Conservation (phyloP, 2,329 filamentous ascomycete genomes). For the Chaetothyriales sp. region DNA sequence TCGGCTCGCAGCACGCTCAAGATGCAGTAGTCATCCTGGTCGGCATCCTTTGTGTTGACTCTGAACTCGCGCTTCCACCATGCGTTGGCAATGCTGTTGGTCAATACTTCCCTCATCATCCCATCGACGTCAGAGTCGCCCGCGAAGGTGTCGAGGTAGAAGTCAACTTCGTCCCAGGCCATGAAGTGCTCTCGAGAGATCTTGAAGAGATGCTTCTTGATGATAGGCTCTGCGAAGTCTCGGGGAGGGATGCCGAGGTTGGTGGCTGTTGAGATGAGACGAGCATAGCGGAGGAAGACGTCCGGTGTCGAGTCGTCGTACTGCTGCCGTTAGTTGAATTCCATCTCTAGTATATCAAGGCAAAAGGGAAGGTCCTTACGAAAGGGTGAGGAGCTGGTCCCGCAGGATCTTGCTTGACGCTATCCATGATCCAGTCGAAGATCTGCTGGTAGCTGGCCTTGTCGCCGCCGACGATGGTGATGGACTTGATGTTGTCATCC, state of each 20-base stretch:
- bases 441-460: slow-evolving; percentile 6
- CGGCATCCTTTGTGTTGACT: slow-evolving; percentile 4
- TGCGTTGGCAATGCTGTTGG: slow-evolving; percentile 9
- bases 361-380: not conserved
- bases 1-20: slow-evolving; percentile 6
- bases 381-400: not conserved
- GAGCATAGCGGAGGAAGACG: slow-evolving; percentile 8
- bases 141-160: slow-evolving; percentile 6
- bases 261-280: slow-evolving; percentile 6
- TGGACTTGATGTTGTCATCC: slow-evolving; percentile 12
- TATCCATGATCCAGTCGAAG: slow-evolving; percentile 10
- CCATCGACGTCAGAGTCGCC: not conserved
- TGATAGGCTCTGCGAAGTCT: slow-evolving; percentile 8
- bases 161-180: slow-evolving; percentile 12
- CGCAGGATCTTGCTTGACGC: slow-evolving; percentile 9
- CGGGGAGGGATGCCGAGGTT: slow-evolving; percentile 10
- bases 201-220: slow-evolving; percentile 7
- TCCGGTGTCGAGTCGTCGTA: slow-evolving; percentile 5
- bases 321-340: slow-evolving; percentile 1
- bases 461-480: slow-evolving; percentile 9
- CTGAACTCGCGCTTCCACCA: slow-evolving; percentile 7
- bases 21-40: slow-evolving; percentile 8
- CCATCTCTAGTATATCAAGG: too few relatives aligned
- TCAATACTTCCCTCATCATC: slow-evolving; percentile 7
- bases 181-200: slow-evolving; percentile 9